These are phyloP conservation scores for Trametes maxima DNA, from an alignment of 768 basidiomycete genomes.

Conservation along the genomic window DNA sequence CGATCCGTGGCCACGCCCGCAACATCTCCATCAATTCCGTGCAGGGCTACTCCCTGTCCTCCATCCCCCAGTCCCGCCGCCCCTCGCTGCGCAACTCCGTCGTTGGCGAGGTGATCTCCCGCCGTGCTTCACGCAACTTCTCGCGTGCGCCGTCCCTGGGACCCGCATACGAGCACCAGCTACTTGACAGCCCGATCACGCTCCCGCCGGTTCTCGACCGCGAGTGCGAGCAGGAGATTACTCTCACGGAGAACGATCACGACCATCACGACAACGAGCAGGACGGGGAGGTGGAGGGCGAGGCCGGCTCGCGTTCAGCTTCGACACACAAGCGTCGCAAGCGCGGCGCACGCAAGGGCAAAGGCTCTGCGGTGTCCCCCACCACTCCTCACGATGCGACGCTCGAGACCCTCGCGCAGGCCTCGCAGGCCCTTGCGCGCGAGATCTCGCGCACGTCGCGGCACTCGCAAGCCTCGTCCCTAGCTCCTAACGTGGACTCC, in stretches of 20 bases:
- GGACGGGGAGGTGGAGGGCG: constrained; percentile 37
- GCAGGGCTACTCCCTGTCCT: constrained; percentile 63
- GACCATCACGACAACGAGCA: constrained; percentile 35
- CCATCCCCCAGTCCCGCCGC: constrained; percentile 67
- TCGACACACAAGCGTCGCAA: constrained; percentile 82
- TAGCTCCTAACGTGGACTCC: constrained; percentile 17
- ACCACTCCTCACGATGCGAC: constrained; percentile 50
- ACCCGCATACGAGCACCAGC: constrained; percentile 27
- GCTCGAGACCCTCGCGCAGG: constrained; percentile 71
- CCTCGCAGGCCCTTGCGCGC: constrained; percentile 80
- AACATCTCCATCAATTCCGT: constrained; percentile 62
- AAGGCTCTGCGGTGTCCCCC: constrained; percentile 49
- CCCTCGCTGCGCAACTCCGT: constrained; percentile 70
- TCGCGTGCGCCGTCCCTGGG: constrained; percentile 67
- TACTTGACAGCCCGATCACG: constrained; percentile 16
- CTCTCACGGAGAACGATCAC: constrained; percentile 10
- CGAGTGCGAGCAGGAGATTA: constrained; percentile 44
- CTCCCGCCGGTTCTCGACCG: constrained; percentile 32
- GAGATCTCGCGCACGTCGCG: constrained; percentile 70
- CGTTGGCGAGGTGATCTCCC: constrained; percentile 39
- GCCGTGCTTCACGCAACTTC: constrained; percentile 54
- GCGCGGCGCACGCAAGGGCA: constrained; percentile 84
- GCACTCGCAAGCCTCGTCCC: constrained; percentile 11
- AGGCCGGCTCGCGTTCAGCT: constrained; percentile 54
- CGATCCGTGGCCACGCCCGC: constrained; percentile 49